Base-by-base conservation (phyloP, 345 rosid genomes). In the Mallotus nudiflorus region DNA sequence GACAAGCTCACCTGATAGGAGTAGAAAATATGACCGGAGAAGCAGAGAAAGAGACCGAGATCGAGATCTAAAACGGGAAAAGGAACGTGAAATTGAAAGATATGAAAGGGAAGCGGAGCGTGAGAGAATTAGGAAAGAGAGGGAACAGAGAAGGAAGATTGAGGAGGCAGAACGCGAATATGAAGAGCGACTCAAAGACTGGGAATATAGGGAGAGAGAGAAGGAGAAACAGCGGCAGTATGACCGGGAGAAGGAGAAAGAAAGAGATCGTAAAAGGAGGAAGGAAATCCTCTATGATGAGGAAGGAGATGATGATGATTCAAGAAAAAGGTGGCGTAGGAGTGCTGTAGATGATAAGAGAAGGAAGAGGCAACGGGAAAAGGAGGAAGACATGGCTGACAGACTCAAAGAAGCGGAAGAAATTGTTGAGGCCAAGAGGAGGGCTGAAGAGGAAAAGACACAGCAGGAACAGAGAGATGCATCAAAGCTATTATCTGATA, bases 121-220 rank as follows among this genome's bases (percentile, higher is more conserved):
- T 68, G 99, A 92, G 79, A 80, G 92, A 35, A 63, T 81, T 48
- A 85, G 98, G 82, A 90, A 90, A 78, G 99, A 90, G 84, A 90
- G 98, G 81, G 99, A 95, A 81, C 94, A 82, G 75, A 89, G 88
- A 77, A 88, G 97, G 83, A 92, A 88, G 85, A 71, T 87, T 65
- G 97, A 89, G 81, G 99, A 90, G 52, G 96, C 91, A 18, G 98
- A 95, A 76, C 93, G 97, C 20, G 98, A 85, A 62, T 95, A 85
- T 83, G 98, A 89, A 77, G 75, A 84, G 73, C 88, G 90, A 54
- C 92, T 95, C 62, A 91, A 88, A 85, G 97, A 90, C 54, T 95
- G 96, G 99, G 99, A 92, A 75, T 88, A 88, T 62, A 87, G 97
- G 71, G 99, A 92, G 71, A 91, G 93, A 75, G 97, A 92, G 55